Percentiles rank a stretch among this genome's conserved stretches.
Evolutionary conservation across 2,329 filamentous ascomycete genomes (phyloP).

Genomic region (Monosporascus sp.): DNA sequence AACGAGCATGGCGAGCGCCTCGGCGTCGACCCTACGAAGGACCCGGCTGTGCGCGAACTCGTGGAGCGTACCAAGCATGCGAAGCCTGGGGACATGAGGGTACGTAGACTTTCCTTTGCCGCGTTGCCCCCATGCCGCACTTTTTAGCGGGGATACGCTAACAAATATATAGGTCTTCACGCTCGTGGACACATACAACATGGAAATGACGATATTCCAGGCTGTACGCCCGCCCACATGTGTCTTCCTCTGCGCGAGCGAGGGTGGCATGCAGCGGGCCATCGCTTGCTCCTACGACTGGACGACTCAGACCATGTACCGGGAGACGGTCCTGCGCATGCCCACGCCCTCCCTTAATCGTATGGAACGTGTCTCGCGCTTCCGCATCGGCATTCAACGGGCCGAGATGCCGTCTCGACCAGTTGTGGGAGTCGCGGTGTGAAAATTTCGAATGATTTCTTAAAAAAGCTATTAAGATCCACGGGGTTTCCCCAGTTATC

Average conservation of each 20-base stretch:
- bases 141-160: neutral
- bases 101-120: neutral
- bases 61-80: neutral
- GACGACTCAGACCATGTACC: conserved; percentile 32
- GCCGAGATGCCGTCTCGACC: neutral
- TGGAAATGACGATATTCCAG: conserved; percentile 36
- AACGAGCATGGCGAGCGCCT: neutral
- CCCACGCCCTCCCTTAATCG: conserved; percentile 29
- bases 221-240: conserved; percentile 26
- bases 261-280: conserved; percentile 40
- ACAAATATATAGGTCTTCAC: conserved; percentile 22
- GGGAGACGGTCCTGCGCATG: conserved; percentile 38
- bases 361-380: conserved; percentile 26
- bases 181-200: conserved; percentile 35
- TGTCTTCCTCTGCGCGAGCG: conserved; percentile 36
- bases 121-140: no score
- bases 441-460: no score
- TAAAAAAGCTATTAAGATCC: no score
- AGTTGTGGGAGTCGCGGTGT: neutral
- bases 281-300: conserved; percentile 41
- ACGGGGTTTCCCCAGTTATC: no score
- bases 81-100: neutral
- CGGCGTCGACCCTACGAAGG: neutral
- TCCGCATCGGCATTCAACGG: neutral
- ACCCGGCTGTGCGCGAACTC: neutral